phyloP scores from a whole-genome alignment of 345 rosid species.

The Cochlearia excelsa region DNA sequence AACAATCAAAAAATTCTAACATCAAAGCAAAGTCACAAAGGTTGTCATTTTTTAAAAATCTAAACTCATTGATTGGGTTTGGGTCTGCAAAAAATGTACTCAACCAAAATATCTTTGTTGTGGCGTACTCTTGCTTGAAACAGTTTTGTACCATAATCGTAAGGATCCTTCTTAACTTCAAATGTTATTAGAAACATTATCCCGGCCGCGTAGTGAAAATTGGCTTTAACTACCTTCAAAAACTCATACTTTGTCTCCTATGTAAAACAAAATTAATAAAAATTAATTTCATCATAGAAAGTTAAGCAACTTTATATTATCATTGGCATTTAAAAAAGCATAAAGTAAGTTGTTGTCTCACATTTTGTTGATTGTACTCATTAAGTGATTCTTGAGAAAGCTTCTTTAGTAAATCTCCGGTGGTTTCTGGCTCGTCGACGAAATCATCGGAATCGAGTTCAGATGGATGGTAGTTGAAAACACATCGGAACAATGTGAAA shows the following conservation, averaged over 20 bases:
- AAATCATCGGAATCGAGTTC: background rate
- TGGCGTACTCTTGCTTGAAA: background rate
- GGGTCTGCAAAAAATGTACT: no score
- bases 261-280: no score
- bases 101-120: no score
- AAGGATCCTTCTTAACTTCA: background rate
- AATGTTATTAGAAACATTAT: background rate
- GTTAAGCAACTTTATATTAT: no score
- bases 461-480: background rate
- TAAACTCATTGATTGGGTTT: no score
- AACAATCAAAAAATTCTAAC: no score
- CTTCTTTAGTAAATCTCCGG: background rate
- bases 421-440: background rate
- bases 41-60: no score
- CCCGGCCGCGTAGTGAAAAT: background rate
- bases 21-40: no score
- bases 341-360: no score
- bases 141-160: background rate
- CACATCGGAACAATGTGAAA: background rate
- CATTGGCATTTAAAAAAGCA: no score
- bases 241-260: background rate
- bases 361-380: slow-evolving; percentile 16
- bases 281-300: no score
- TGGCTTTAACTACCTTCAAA: background rate
- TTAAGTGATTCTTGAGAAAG: background rate